phyloP scores from a whole-genome alignment of 2,329 filamentous ascomycete species.

The Aspergillus novoparasiticus region DNA sequence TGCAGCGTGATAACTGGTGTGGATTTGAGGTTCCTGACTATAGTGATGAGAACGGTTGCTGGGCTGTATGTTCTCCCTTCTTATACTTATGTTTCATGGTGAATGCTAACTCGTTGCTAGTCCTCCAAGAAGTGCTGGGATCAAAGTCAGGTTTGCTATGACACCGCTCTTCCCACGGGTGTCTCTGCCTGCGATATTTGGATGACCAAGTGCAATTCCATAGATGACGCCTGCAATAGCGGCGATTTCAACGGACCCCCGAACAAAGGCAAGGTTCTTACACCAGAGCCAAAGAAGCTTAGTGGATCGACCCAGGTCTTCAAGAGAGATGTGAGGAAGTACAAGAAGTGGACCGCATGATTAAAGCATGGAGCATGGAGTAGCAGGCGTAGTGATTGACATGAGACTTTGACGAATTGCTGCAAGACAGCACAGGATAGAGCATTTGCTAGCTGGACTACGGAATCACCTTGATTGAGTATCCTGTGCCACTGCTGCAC shows the following conservation, averaged over 20 bases:
- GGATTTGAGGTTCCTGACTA: conserved; percentile 63
- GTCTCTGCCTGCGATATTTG: conserved; percentile 62
- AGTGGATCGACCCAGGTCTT: conserved; percentile 4
- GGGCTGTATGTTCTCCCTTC: conserved; percentile 44
- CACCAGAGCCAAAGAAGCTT: conserved; percentile 19
- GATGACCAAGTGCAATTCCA: conserved; percentile 61
- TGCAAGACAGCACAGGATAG: background rate
- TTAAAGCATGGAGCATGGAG: background rate
- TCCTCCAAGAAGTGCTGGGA: conserved; percentile 59
- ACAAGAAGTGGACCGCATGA: background rate
- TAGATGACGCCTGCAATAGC: conserved; percentile 45
- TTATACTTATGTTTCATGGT: background rate
- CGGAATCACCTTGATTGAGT: background rate
- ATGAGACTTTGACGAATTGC: background rate
- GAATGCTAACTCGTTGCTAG: conserved; percentile 15
- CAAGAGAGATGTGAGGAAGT: background rate
- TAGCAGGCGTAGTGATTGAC: background rate
- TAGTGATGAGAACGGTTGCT: conserved; percentile 60
- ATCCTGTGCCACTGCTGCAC: background rate
- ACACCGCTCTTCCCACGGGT: conserved; percentile 61
- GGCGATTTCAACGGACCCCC: conserved; percentile 48
- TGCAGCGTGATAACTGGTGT: conserved; percentile 75
- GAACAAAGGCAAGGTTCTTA: conserved; percentile 45
- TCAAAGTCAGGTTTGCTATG: conserved; percentile 64
- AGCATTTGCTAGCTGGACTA: conserved; percentile 3